Base-by-base conservation (phyloP, 176 grass and related monocot genomes). In the Otatea glauca region DNA sequence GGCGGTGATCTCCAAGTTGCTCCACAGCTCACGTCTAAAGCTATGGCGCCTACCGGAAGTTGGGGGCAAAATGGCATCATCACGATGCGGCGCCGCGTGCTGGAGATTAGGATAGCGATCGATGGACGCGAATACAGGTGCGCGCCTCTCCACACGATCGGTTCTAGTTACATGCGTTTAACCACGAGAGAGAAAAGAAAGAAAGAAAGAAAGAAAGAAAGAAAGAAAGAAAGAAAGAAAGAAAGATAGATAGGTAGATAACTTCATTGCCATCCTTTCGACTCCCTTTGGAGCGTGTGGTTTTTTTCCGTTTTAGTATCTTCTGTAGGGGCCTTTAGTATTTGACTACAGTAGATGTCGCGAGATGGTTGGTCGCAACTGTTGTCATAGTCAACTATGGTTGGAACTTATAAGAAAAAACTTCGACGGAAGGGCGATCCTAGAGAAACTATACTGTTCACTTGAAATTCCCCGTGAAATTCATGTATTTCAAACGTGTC, bases 41-140 rank as follows among this genome's bases (percentile, higher is more conserved):
- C 6, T 25, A 4, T 5, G 21, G 64, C 74, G n/a, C n/a, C n/a
- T 85, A 81, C 88, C 89, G 74, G 87, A 90, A 87, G 89, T 42
- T 50, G 8, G 12, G 27, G 35, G 39, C 11, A 25, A 24, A 35
- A 68, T 34, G 25, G 77, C 64, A 77, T 86, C 83, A 9, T 12
- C 58, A 1, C 29, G 29, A 9, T 27, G 25, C 61, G 27, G 53
- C 38, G 39, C 17, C 17, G 18, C 69, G 50, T 14, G 18, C 27
- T 12, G 69, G 27, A 50, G 81, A 65, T 74, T 45, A 72, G 42
- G 68, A 82, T 32, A 21, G 68, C 6, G 80, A 82, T 72, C 38
- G 24, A 10, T 11, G 49, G 39, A 68, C 43, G 54, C 12, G 9
- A 16, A n/a, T 58, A 51, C n/a, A 58, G 32, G 65, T 29, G 25